Conservation (phyloP, 257 asterid species). For the Petunia axillaris region DNA sequence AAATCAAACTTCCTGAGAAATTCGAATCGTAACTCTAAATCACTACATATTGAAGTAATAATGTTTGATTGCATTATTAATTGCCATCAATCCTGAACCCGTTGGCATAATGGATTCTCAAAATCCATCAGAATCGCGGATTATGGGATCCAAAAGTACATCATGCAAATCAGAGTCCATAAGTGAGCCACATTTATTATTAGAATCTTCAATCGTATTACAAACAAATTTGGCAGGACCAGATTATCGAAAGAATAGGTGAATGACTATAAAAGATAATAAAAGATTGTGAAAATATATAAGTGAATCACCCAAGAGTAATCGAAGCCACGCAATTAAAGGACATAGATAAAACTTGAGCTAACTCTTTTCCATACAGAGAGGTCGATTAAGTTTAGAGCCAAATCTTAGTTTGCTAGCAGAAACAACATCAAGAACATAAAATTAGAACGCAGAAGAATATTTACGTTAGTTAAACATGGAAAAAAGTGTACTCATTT, state of each 20-base stretch:
- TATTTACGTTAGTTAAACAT: too few species aligned
- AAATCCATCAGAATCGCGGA: background rate
- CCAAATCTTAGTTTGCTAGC: background rate
- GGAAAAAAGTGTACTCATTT: too few species aligned
- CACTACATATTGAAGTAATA: background rate
- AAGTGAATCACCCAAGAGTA: background rate
- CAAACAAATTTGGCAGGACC: background rate
- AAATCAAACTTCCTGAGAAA: background rate
- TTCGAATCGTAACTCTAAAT: background rate
- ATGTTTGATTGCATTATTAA: background rate
- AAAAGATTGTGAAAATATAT: background rate
- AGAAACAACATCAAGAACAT: background rate
- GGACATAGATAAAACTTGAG: background rate
- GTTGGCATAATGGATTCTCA: background rate
- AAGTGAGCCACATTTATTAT: background rate
- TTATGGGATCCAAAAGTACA: background rate
- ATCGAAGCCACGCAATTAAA: background rate
- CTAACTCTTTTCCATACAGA: background rate
- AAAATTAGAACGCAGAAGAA: too few species aligned
- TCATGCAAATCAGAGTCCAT: slow-evolving; percentile 14
- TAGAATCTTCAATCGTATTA: background rate
- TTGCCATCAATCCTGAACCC: slow-evolving; percentile 7
- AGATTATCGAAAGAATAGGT: background rate
- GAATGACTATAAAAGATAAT: background rate
- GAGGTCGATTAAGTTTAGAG: background rate